phyloP scores from a whole-genome alignment of 1,284 basidiomycete genomes.

The Papiliotrema nemorosa region DNA sequence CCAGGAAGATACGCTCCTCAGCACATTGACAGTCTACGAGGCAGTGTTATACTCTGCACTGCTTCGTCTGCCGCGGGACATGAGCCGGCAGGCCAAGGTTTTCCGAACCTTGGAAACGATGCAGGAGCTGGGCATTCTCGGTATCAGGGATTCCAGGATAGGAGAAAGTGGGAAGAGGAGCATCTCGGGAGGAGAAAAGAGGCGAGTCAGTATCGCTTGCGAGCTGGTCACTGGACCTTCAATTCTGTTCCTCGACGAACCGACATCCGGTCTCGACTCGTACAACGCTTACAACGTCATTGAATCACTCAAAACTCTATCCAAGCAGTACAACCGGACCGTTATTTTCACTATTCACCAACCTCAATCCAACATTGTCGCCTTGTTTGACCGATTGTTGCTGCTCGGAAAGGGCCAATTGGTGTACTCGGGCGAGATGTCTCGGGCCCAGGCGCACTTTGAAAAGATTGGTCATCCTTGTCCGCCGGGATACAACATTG shows the following conservation, averaged over 20 bases:
- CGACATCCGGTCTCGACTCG: slow-evolving; percentile 88
- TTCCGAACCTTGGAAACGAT: slow-evolving; percentile 91
- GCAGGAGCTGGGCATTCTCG: slow-evolving; percentile 88
- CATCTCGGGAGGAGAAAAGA: slow-evolving; percentile 94
- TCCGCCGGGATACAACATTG: slow-evolving; percentile 94
- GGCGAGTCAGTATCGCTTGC: slow-evolving; percentile 94
- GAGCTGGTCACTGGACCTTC: slow-evolving; percentile 95
- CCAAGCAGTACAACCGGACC: slow-evolving; percentile 86
- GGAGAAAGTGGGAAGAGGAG: slow-evolving; percentile 75
- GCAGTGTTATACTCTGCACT: slow-evolving; percentile 91
- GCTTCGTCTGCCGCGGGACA: slow-evolving; percentile 83
- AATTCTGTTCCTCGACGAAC: slow-evolving; percentile 93
- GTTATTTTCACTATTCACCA: slow-evolving; percentile 98
- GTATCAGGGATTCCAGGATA: slow-evolving; percentile 85
- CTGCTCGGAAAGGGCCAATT: slow-evolving; percentile 78
- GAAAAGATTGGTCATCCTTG: slow-evolving; percentile 73
- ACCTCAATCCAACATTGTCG: slow-evolving; percentile 95
- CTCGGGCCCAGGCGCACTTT: slow-evolving; percentile 76
- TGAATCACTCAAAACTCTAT: slow-evolving; percentile 78
- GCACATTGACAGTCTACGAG: slow-evolving; percentile 95
- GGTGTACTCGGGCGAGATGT: slow-evolving; percentile 75
- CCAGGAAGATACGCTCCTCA: slow-evolving; percentile 96
- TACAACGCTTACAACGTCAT: slow-evolving; percentile 95
- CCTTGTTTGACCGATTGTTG: slow-evolving; percentile 87
- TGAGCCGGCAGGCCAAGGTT: slow-evolving; percentile 91